Evolutionary conservation across 805 yeast genomes (phyloP).

Genomic region (Cyberlindnera maritima): DNA sequence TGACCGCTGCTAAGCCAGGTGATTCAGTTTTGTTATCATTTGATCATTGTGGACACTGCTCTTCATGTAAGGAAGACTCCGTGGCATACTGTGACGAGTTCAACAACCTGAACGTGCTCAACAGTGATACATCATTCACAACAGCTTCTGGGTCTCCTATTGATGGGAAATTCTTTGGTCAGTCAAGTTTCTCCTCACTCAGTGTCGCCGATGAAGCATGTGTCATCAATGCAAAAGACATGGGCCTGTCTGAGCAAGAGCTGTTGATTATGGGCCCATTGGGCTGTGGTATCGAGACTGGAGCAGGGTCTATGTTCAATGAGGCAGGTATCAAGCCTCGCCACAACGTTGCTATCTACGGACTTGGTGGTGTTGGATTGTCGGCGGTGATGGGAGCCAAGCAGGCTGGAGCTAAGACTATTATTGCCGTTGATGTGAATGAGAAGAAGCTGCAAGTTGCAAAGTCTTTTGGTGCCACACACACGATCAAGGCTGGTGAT

Average conservation of each 20-base stretch:
- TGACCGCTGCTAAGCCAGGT: slow-evolving; percentile 3
- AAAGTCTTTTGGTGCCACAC: slow-evolving; percentile 60
- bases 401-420: slow-evolving; percentile 69
- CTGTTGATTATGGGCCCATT: slow-evolving; percentile 5
- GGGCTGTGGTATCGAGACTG: slow-evolving; percentile 15
- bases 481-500: slow-evolving; percentile 35
- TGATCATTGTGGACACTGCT: slow-evolving; percentile 6
- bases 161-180: slow-evolving; percentile 13
- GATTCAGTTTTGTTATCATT: slow-evolving; percentile 8
- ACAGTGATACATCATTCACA: not conserved
- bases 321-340: slow-evolving; percentile 5
- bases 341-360: slow-evolving; percentile 8
- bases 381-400: slow-evolving; percentile 71
- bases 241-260: slow-evolving; percentile 2
- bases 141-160: not conserved
- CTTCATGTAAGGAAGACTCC: not conserved
- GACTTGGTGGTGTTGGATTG: slow-evolving; percentile 69
- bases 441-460: slow-evolving; percentile 66
- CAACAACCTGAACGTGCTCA: not conserved
- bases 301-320: slow-evolving; percentile 9
- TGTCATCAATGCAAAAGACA: slow-evolving; percentile 5
- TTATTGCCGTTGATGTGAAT: slow-evolving; percentile 63
- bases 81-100: slow-evolving; percentile 6
- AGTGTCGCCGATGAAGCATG: slow-evolving; percentile 1
- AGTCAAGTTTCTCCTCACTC: slow-evolving; percentile 4